These are phyloP conservation scores for Tricholomella constricta DNA, from an alignment of 768 basidiomycete species.

Conservation along the genomic window DNA sequence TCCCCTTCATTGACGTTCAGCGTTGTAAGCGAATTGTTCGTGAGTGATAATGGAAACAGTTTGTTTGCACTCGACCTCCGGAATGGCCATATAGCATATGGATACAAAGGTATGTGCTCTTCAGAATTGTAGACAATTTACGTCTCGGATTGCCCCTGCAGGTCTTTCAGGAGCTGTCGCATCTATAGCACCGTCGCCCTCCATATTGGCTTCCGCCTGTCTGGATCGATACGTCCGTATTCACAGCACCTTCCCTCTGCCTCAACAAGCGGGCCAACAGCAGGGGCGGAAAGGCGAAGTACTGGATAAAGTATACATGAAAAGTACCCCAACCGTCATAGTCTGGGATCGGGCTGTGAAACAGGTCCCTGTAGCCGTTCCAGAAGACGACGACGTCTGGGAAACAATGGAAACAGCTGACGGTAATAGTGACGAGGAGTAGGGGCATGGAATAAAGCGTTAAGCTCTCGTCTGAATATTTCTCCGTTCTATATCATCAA, in stretches of 20 bases:
- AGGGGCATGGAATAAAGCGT: slow-evolving; percentile 24
- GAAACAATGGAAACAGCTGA: slow-evolving; percentile 58
- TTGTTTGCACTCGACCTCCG: slow-evolving; percentile 70
- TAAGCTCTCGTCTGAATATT: background rate
- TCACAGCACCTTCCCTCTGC: slow-evolving; percentile 61
- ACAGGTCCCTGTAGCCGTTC: slow-evolving; percentile 8
- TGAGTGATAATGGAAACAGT: slow-evolving; percentile 65
- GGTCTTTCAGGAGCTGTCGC: slow-evolving; percentile 73
- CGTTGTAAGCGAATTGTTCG: slow-evolving; percentile 60
- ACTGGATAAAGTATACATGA: slow-evolving; percentile 64
- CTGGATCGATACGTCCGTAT: slow-evolving; percentile 73
- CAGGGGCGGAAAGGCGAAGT: slow-evolving; percentile 61
- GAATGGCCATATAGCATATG: slow-evolving; percentile 62
- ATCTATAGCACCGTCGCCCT: slow-evolving; percentile 59
- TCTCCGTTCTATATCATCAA: background rate
- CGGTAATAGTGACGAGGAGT: slow-evolving; percentile 33
- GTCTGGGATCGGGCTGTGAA: slow-evolving; percentile 55
- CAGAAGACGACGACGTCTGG: slow-evolving; percentile 68
- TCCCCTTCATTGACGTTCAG: slow-evolving; percentile 7
- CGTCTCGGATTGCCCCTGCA: slow-evolving; percentile 24
- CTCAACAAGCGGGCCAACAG: slow-evolving; percentile 45
- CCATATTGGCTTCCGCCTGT: slow-evolving; percentile 59
- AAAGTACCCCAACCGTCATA: slow-evolving; percentile 60
- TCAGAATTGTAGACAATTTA: background rate
- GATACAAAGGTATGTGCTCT: slow-evolving; percentile 59